Evolutionary conservation across 2,329 filamentous ascomycete species (phyloP).

Genomic region (Hymenoscyphus scutula): DNA sequence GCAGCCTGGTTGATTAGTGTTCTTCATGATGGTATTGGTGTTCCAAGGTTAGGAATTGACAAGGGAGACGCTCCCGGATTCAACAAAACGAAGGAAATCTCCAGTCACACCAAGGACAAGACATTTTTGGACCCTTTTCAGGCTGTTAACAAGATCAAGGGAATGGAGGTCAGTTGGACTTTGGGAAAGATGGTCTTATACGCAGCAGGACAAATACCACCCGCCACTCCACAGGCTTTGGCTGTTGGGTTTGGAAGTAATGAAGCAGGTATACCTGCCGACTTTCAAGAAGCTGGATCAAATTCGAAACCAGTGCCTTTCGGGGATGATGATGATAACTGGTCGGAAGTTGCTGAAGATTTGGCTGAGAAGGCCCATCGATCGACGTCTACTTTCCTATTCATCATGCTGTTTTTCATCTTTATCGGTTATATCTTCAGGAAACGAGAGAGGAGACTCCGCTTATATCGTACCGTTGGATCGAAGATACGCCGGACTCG

Average conservation of each 20-base stretch:
- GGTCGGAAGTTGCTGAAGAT: constrained; percentile 51
- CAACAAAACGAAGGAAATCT: constrained; percentile 71
- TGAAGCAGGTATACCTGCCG: constrained; percentile 56
- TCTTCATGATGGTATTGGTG: constrained; percentile 90
- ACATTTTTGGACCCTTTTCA: constrained; percentile 84
- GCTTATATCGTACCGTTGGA: constrained; percentile 55
- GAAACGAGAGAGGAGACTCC: constrained; percentile 71
- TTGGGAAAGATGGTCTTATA: constrained; percentile 95
- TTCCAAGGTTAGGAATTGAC: constrained; percentile 82
- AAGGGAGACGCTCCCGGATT: constrained; percentile 47
- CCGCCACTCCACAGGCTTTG: constrained; percentile 55
- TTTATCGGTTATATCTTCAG: constrained; percentile 71
- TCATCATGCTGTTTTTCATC: constrained; percentile 73
- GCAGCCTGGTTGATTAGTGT: constrained; percentile 97
- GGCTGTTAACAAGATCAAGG: constrained; percentile 87
- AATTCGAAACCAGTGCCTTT: constrained; percentile 35
- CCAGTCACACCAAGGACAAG: constrained; percentile 67
- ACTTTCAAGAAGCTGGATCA: constrained; percentile 82
- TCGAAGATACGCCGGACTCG: constrained; percentile 43
- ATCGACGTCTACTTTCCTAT: constrained; percentile 68
- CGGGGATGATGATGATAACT: constrained; percentile 58
- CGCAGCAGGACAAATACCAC: constrained; percentile 81
- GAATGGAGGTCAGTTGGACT: constrained; percentile 94
- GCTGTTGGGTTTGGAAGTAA: constrained; percentile 96
- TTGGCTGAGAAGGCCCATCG: constrained; percentile 66